Base-by-base conservation (phyloP, 257 asterid genomes). In the Nyctanthes arbortristis region DNA sequence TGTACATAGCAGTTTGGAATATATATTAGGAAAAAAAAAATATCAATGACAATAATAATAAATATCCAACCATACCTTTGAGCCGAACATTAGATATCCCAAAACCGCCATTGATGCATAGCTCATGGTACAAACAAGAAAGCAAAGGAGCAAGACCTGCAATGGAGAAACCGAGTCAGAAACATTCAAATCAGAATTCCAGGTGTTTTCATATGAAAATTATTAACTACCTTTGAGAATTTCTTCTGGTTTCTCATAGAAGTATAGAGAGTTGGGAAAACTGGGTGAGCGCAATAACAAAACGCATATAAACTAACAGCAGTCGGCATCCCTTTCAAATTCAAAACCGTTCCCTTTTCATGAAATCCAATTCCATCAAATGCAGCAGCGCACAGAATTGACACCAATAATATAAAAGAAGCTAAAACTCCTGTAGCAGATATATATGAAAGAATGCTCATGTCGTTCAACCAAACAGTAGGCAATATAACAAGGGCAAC, bases 201-300 rank as follows among this genome's bases (percentile, higher is more conserved):
- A 12, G 13, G 0, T 25, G 7, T 16, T n/a, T 20, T 16, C 54
- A 43, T 13, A 24, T 52, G 4, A 0, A 52, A 22, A 52, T 22
- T 14, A 14, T 22, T 33, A 65, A 4, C 34, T 82, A 91, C 99
- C 97, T 89, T 82, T 4, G 96, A 87, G 83, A 93, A 91, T 58
- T 91, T 79, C 78, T 73, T 89, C 20, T 69, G 88, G 73, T 86
- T 78, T 14, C 71, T 81, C 99, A 84, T 93, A n/a, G 99, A 93
- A 57, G 87, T 86, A 78, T 93, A 93, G 14, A 93, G 36, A 1
- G 96, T 84, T 0, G 97, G 99, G 20, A 93, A 93, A 82, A 93
- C 96, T 0, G 99, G 99, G 78, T 93, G 99, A 34, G 96, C 97
- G 31, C 99, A 91, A 11, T 91, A 93, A 58, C 99, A 93, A 66